Percentiles rank a stretch among this genome's conserved stretches.
Conservation (phyloP, 202 grass and related monocot genomes). For the Panicum virgatum region DNA sequence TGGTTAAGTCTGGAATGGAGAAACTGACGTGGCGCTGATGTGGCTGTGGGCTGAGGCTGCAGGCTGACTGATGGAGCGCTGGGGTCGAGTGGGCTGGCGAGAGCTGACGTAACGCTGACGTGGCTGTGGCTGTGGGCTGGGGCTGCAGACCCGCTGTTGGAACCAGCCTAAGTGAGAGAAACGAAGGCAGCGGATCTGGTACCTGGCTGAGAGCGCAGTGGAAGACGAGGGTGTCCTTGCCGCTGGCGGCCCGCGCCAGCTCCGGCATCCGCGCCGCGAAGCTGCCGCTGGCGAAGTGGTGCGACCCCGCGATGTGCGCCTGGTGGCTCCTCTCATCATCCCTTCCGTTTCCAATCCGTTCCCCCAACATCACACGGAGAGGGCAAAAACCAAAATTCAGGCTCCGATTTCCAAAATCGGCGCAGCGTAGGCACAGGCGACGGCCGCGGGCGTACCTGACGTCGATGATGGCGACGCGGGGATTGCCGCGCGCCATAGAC, state of each 20-base stretch:
- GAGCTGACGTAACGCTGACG: too few species aligned
- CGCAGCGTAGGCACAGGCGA: background rate
- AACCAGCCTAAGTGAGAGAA: background rate
- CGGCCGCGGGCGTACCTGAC: conserved; percentile 55
- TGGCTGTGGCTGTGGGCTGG: too few species aligned
- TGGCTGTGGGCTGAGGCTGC: too few species aligned
- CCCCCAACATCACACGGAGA: background rate
- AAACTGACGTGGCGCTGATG: too few species aligned
- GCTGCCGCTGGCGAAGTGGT: conserved; percentile 75
- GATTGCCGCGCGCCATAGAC: conserved; percentile 59
- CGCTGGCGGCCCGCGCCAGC: conserved; percentile 48
- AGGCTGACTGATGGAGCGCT: too few species aligned
- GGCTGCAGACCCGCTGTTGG: too few species aligned
- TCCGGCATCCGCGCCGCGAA: conserved; percentile 73
- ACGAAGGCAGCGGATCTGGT: background rate
- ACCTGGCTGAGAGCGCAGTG: conserved; percentile 99
- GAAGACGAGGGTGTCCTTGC: conserved; percentile 90
- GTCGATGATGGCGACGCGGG: conserved; percentile 72
- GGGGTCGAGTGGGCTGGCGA: too few species aligned
- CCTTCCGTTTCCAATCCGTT: conserved; percentile 31
- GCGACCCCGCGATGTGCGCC: conserved; percentile 80
- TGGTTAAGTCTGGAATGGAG: too few species aligned
- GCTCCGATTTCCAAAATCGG: background rate
- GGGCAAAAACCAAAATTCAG: background rate
- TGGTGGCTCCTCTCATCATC: conserved; percentile 91